Percentiles rank a stretch among this genome's conserved stretches.
Evolutionary conservation across 139 green algal genomes (phyloP).

Genomic region (Trebouxia sp.): DNA sequence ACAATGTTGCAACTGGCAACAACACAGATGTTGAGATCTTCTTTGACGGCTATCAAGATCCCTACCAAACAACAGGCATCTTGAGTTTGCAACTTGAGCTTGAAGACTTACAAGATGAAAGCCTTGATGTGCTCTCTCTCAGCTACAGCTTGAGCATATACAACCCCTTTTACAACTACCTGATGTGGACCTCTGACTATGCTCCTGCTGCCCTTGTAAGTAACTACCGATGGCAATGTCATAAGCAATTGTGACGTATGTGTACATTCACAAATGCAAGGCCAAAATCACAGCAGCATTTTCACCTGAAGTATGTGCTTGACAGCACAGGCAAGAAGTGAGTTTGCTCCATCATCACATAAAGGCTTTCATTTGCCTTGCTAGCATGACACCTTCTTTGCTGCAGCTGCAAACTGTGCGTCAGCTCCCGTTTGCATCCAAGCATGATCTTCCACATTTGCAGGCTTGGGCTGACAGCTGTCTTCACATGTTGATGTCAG

Average conservation of each 20-base stretch:
- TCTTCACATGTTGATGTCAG: neutral
- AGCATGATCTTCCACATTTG: neutral
- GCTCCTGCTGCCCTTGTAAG: neutral
- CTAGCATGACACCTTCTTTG: neutral
- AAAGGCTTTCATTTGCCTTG: too few species aligned
- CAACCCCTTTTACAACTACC: neutral
- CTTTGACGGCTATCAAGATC: neutral
- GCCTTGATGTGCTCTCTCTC: neutral
- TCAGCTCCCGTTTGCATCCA: neutral
- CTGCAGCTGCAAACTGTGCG: neutral
- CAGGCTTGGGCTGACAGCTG: neutral
- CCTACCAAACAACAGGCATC: neutral
- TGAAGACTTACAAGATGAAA: neutral
- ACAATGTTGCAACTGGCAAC: conserved; percentile 3
- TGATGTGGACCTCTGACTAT: neutral
- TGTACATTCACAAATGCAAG: neutral
- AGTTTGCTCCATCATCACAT: neutral
- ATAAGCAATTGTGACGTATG: neutral
- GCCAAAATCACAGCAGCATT: neutral
- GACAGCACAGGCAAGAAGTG: neutral
- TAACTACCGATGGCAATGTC: too few species aligned
- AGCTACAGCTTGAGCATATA: neutral
- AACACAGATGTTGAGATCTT: neutral
- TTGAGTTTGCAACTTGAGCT: neutral
- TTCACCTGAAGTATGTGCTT: neutral